phyloP scores from a whole-genome alignment of 345 rosid species.

The Chamaenerion angustifolium region DNA sequence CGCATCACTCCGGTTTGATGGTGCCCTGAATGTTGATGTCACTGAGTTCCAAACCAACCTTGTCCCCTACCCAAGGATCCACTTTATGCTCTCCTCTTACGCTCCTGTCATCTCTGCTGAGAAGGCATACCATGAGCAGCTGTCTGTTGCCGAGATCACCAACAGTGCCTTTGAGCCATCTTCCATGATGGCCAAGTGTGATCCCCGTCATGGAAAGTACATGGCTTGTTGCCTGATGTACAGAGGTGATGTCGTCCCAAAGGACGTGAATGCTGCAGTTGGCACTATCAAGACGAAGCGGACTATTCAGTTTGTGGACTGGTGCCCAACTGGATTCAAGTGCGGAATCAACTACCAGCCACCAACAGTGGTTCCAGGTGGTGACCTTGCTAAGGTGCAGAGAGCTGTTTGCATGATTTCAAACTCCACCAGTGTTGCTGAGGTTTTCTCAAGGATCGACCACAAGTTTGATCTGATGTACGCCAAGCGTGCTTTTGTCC shows the following conservation, averaged over 20 bases:
- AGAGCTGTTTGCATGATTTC: conserved; percentile 11
- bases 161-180: too few relatives aligned
- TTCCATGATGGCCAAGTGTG: neutral
- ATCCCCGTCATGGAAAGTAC: conserved; percentile 11
- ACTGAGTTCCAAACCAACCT: conserved; percentile 11
- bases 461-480: conserved; percentile 3
- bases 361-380: conserved; percentile 10
- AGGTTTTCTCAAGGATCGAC: conserved; percentile 6
- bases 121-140: too few relatives aligned
- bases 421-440: conserved; percentile 6
- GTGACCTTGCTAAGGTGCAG: conserved; percentile 10
- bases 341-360: conserved; percentile 8
- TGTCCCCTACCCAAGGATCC: conserved; percentile 11
- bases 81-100: conserved; percentile 11
- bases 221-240: conserved; percentile 11
- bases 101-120: conserved; percentile 7
- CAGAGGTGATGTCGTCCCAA: conserved; percentile 8
- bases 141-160: too few relatives aligned
- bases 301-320: neutral
- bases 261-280: conserved; percentile 4
- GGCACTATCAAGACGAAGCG: conserved; percentile 7
- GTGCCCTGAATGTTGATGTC: conserved; percentile 9
- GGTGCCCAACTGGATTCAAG: conserved; percentile 4
- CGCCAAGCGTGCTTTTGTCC: conserved; percentile 8
- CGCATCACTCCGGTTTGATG: conserved; percentile 4